Base-by-base conservation (phyloP, 805 yeast species). In the Ogataea methylovora region DNA sequence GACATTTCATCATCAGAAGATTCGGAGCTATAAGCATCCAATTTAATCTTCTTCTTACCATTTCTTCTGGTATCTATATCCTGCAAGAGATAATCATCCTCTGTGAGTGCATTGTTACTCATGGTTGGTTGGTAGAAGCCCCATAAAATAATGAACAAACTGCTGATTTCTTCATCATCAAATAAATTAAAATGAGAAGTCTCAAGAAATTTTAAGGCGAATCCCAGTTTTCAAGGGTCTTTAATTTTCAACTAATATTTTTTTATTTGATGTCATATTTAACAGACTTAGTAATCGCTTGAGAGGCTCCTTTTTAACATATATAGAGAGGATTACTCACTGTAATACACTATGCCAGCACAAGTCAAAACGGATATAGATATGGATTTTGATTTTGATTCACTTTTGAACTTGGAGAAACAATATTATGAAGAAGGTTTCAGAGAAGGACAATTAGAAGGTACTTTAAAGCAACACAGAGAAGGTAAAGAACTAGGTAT, bases 401-500 rank as follows among this genome's bases (percentile, higher is more conserved):
- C 67, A 9, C 60, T 78, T 7, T 55, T 84, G 26, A 67, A 75
- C 43, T 50, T 81, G 19, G 94, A 84, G 48, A 65, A 73, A 26
- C 63, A 70, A 49, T 75, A 58, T 54, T 87, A 84, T 50, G 54
- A 69, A 5, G 75, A 74, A 39, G 96, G 97, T 1, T 82, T 58
- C 50, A 46, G 58, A 32, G 92, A 84, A 41, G 97, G 95, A 1
- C 69, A 69, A 26, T 56, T 60, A 4, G 80, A 72, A 33, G 82
- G 86, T 0, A 60, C 75, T 1, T 55, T 52, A 31, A 71, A 76
- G 28, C 87, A 86, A 31, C 65, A 58, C 33, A 43, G 65, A 2
- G 96, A 87, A 51, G 97, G 96, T 1, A 81, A 79, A 49, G 86
- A 84, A 49, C 79, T 76, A 44, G 97, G 97, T 0, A 67, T 77